Conservation (phyloP, 1,139 yeast species). For the Candida sanyaensis region DNA sequence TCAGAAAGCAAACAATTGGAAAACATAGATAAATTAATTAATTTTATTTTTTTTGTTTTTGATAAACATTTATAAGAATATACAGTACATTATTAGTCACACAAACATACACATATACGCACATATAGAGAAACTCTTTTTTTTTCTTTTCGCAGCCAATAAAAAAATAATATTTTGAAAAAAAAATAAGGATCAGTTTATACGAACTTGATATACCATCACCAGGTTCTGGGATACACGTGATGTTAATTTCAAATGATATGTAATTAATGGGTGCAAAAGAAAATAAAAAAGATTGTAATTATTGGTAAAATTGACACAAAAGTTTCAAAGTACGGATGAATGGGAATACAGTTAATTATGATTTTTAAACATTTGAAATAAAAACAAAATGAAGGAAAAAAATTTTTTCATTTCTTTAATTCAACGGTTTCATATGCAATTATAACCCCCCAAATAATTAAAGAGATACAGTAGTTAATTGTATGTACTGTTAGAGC, state of each 20-base stretch:
- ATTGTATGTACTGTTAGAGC: too few relatives aligned
- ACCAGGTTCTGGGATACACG: background rate
- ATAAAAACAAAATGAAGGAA: background rate
- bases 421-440: background rate
- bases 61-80: background rate
- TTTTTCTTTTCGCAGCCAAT: too few relatives aligned
- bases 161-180: background rate
- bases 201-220: background rate
- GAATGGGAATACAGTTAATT: background rate
- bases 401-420: background rate
- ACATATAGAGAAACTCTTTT: too few relatives aligned
- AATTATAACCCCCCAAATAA: background rate
- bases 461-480: too few relatives aligned
- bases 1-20: constrained; percentile 10
- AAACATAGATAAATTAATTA: background rate
- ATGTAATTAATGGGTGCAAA: background rate
- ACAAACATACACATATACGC: too few relatives aligned
- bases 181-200: background rate
- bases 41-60: too few relatives aligned
- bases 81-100: too few relatives aligned
- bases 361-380: background rate
- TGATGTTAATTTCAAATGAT: background rate
- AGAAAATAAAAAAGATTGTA: too few relatives aligned
- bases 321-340: background rate
- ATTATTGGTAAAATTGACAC: background rate